Evolutionary conservation across 495 filamentous ascomycete species (phyloP).

Genomic region (Xylaria flabelliformis): DNA sequence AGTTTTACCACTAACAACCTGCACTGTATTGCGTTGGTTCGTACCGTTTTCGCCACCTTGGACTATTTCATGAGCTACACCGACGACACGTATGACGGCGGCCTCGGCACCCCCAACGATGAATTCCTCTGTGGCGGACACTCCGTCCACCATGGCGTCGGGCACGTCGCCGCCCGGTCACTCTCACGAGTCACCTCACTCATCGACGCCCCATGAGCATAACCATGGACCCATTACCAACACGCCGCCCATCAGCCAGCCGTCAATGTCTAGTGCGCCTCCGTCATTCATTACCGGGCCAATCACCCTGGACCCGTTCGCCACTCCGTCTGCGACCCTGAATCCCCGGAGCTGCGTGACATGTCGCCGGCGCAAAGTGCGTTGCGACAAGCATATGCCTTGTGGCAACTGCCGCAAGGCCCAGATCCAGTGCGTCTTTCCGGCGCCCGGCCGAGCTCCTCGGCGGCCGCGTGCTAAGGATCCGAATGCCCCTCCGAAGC

Average conservation of each 20-base stretch:
- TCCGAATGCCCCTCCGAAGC: constrained; percentile 58
- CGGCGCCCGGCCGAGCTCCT: constrained; percentile 80
- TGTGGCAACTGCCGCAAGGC: constrained; percentile 85
- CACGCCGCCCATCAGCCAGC: constrained; percentile 7
- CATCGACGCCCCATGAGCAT: constrained; percentile 12
- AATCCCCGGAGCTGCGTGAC: constrained; percentile 82
- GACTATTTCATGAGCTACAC: constrained; percentile 8
- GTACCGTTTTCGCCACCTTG: not conserved
- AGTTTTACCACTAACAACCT: not conserved
- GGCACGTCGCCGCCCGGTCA: constrained; percentile 11
- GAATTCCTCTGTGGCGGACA: constrained; percentile 10
- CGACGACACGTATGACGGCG: not conserved
- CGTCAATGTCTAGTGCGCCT: constrained; percentile 1
- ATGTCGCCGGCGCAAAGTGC: constrained; percentile 83
- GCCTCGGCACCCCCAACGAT: constrained; percentile 16
- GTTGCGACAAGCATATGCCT: constrained; percentile 83
- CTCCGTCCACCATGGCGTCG: constrained; percentile 22
- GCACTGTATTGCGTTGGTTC: not conserved
- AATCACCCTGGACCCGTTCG: constrained; percentile 53
- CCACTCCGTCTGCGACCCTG: constrained; percentile 47
- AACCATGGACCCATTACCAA: not conserved
- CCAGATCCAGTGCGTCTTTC: constrained; percentile 82
- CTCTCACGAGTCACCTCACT: constrained; percentile 15
- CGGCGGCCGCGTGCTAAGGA: constrained; percentile 68
- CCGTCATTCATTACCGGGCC: constrained; percentile 34